Evolutionary conservation across 1,139 yeast genomes (phyloP).

Genomic region (Sugiyamaella japonica): DNA sequence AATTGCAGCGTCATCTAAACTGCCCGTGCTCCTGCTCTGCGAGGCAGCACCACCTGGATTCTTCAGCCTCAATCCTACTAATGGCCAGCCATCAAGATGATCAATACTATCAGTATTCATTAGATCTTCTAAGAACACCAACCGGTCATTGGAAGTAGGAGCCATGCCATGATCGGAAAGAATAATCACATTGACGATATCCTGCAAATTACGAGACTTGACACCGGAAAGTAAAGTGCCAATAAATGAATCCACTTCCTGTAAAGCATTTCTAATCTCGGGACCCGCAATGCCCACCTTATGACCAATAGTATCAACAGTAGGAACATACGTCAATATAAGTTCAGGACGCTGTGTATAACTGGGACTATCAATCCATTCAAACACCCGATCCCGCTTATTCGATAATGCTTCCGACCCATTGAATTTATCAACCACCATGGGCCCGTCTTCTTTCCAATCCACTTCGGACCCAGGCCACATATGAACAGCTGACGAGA

Average conservation of each 20-base stretch:
- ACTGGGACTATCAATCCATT: conserved; percentile 63
- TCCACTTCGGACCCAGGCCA: conserved; percentile 91
- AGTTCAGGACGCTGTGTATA: conserved; percentile 63
- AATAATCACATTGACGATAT: conserved; percentile 69
- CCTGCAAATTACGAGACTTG: conserved; percentile 53
- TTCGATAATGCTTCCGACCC: conserved; percentile 58
- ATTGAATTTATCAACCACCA: conserved; percentile 61
- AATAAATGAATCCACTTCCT: conserved; percentile 65
- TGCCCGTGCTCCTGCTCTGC: not conserved
- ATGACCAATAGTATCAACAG: conserved; percentile 76
- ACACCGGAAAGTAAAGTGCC: conserved; percentile 52
- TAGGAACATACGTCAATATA: conserved; percentile 77
- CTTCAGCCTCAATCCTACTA: conserved; percentile 70
- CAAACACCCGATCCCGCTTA: conserved; percentile 58
- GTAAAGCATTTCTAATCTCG: conserved; percentile 55
- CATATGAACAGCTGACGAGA: conserved; percentile 83
- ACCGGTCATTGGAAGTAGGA: conserved; percentile 66
- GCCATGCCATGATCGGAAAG: conserved; percentile 96
- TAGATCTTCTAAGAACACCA: conserved; percentile 68
- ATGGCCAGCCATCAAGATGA: conserved; percentile 86
- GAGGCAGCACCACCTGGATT: not conserved
- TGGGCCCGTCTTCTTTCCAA: conserved; percentile 47
- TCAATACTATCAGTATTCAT: conserved; percentile 55
- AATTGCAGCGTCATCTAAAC: conserved; percentile 23
- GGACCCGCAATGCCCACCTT: conserved; percentile 64